Percentiles rank a stretch among this genome's conserved stretches.
These are phyloP conservation scores for Rhodomyrtus tomentosa DNA, from an alignment of 345 rosid species.

Conservation along the genomic window DNA sequence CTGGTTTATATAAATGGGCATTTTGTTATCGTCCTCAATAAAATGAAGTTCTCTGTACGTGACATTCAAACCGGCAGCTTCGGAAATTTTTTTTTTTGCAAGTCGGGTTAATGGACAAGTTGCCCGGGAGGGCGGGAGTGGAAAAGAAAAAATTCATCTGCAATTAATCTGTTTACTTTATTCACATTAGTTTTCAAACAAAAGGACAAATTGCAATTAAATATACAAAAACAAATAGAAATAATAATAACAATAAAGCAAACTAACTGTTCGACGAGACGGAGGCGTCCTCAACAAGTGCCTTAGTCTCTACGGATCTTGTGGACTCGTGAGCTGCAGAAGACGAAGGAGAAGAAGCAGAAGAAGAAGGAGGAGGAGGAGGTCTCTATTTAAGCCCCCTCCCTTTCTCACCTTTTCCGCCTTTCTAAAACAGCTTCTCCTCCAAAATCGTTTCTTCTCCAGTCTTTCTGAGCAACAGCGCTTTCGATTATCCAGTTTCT, in stretches of 20 bases:
- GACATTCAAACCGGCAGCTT: no score
- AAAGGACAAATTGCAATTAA: not conserved
- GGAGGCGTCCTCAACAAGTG: slow-evolving; percentile 40
- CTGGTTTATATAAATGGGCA: no score
- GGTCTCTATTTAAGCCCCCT: slow-evolving; percentile 51
- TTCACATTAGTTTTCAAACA: not conserved
- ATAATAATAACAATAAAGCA: not conserved
- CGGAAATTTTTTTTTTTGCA: no score
- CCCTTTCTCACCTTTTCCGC: slow-evolving; percentile 7
- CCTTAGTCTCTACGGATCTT: slow-evolving; percentile 72
- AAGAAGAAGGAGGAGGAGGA: not conserved
- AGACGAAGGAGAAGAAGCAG: not conserved
- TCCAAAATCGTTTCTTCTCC: not conserved
- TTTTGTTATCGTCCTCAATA: no score
- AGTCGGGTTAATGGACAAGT: no score
- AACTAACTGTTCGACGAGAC: not conserved
- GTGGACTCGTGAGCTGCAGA: not conserved
- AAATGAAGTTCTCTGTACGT: no score
- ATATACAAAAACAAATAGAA: not conserved
- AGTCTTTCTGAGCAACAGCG: not conserved
- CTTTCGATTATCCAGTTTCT: not conserved
- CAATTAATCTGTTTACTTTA: not conserved
- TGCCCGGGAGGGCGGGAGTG: not conserved
- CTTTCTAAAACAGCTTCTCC: not conserved
- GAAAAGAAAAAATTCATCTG: not conserved